Percentiles rank a stretch among this genome's conserved stretches.
Conservation (phyloP, 371 early-diverging fungal genomes). For the Mortierella sp. region DNA sequence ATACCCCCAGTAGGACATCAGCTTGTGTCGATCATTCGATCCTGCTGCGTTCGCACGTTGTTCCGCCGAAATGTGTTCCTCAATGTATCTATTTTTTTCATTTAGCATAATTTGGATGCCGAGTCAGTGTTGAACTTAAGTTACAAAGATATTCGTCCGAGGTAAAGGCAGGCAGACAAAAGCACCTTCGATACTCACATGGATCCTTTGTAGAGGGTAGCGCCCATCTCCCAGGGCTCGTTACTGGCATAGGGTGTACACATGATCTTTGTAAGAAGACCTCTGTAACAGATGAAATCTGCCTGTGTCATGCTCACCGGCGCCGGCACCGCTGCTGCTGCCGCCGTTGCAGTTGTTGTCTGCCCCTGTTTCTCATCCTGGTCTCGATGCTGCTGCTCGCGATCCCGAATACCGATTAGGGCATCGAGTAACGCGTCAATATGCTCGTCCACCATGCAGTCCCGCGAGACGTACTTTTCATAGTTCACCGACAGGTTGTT, state of each 20-base stretch:
- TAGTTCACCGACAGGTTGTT: slow-evolving; percentile 72
- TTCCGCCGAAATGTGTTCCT: slow-evolving; percentile 77
- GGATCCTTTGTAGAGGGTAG: slow-evolving; percentile 74
- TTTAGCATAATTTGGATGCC: too few species aligned
- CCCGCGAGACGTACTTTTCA: slow-evolving; percentile 75
- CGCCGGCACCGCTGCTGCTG: slow-evolving; percentile 58
- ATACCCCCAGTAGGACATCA: slow-evolving; percentile 86
- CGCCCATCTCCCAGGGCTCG: slow-evolving; percentile 87
- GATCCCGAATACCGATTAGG: slow-evolving; percentile 59
- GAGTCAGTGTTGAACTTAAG: neutral
- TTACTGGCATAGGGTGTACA: slow-evolving; percentile 81
- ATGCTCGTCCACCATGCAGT: slow-evolving; percentile 74
- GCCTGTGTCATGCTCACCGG: slow-evolving; percentile 27
- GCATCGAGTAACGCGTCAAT: slow-evolving; percentile 85
- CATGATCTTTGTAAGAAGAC: slow-evolving; percentile 89
- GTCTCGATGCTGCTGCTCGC: slow-evolving; percentile 21
- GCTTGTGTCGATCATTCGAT: slow-evolving; percentile 67
- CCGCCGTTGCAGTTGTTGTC: slow-evolving; percentile 28
- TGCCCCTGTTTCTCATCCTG: neutral
- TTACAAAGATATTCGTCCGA: neutral
- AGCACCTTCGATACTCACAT: too few species aligned
- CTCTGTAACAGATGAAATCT: slow-evolving; percentile 74
- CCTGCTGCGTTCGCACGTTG: slow-evolving; percentile 58
- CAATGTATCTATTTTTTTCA: slow-evolving; percentile 69
- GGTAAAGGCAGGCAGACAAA: too few species aligned